Percentiles rank a stretch among this genome's conserved stretches.
Conservation (phyloP, 2,329 filamentous ascomycete genomes). For the Aspergillaceae sp. region DNA sequence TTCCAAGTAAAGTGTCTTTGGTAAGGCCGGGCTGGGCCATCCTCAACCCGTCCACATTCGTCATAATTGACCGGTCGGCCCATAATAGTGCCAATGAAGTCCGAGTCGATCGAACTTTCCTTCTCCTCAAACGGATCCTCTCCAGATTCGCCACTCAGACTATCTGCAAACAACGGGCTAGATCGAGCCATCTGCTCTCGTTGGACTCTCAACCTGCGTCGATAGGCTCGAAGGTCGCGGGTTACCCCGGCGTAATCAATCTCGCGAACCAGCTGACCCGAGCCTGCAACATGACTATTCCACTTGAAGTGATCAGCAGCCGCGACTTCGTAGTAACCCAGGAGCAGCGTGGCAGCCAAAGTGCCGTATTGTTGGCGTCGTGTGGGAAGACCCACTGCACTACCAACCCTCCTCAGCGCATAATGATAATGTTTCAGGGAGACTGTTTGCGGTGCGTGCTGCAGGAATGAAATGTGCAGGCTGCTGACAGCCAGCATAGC, state of each 20-base stretch:
- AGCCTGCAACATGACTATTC: slow-evolving; percentile 84
- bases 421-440: slow-evolving; percentile 90
- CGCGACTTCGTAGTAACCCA: slow-evolving; percentile 92
- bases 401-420: slow-evolving; percentile 67
- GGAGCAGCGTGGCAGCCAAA: slow-evolving; percentile 74
- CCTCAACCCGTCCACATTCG: slow-evolving; percentile 45
- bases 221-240: slow-evolving; percentile 58
- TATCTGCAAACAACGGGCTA: slow-evolving; percentile 11
- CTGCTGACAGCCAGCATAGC: slow-evolving; percentile 82
- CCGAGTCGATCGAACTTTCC: slow-evolving; percentile 46
- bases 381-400: slow-evolving; percentile 60
- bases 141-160: slow-evolving; percentile 30
- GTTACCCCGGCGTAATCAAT: slow-evolving; percentile 70
- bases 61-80: slow-evolving; percentile 53
- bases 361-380: slow-evolving; percentile 69
- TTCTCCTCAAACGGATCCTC: slow-evolving; percentile 35
- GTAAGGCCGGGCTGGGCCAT: slow-evolving; percentile 10
- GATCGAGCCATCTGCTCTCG: slow-evolving; percentile 20
- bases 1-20: slow-evolving; percentile 35
- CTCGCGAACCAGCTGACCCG: slow-evolving; percentile 71
- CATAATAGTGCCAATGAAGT: slow-evolving; percentile 50
- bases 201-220: slow-evolving; percentile 37
- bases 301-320: slow-evolving; percentile 90
- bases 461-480: slow-evolving; percentile 77
- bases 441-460: slow-evolving; percentile 63